phyloP scores from a whole-genome alignment of 2,329 filamentous ascomycete species.

The Penicillium sp. region DNA sequence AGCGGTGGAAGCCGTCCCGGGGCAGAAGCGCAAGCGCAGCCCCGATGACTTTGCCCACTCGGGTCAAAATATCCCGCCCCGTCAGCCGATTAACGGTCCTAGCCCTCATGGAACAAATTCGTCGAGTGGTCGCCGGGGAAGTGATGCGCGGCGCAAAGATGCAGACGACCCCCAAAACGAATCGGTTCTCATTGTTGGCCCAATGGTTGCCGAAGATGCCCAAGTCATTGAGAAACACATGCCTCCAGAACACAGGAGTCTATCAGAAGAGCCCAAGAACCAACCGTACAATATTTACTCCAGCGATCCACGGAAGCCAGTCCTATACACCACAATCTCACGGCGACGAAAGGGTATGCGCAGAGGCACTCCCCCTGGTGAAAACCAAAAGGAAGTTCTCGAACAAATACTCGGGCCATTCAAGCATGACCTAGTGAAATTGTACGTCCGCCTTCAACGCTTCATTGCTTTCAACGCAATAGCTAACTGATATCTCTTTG shows the following conservation, averaged over 20 bases:
- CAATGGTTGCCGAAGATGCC: slow-evolving; percentile 61
- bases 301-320: slow-evolving; percentile 49
- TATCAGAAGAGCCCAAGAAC: slow-evolving; percentile 42
- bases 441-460: slow-evolving; percentile 41
- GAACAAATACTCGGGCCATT: slow-evolving; percentile 63
- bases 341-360: slow-evolving; percentile 52
- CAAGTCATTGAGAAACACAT: slow-evolving; percentile 64
- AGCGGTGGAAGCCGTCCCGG: slow-evolving; percentile 26
- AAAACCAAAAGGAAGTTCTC: slow-evolving; percentile 57
- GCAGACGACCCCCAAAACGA: slow-evolving; percentile 43
- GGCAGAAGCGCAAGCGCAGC: slow-evolving; percentile 41
- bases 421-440: slow-evolving; percentile 52
- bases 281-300: slow-evolving; percentile 55
- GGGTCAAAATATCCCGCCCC: slow-evolving; percentile 14
- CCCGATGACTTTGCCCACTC: slow-evolving; percentile 29
- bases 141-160: slow-evolving; percentile 34
- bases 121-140: slow-evolving; percentile 30
- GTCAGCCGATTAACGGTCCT: slow-evolving; percentile 26
- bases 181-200: slow-evolving; percentile 60
- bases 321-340: slow-evolving; percentile 53
- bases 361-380: slow-evolving; percentile 44
- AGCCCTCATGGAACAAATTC: slow-evolving; percentile 27
- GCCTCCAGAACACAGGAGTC: slow-evolving; percentile 43
- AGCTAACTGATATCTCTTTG: neutral
- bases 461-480: slow-evolving; percentile 5